Conservation (phyloP, 306 rosid species). For the Lupinus albus region DNA sequence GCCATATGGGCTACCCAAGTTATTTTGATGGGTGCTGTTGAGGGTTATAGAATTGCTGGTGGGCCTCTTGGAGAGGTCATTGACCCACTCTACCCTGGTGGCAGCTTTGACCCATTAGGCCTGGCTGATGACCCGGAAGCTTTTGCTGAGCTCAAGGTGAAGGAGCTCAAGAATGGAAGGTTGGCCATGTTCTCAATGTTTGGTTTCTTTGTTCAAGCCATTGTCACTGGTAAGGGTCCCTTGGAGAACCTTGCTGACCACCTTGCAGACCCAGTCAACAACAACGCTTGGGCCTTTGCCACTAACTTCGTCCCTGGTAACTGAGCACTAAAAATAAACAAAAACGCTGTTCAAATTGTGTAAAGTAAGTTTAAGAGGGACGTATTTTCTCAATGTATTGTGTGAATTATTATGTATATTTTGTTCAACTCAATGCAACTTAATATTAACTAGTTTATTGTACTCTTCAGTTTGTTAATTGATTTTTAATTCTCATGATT, state of each 20-base stretch:
- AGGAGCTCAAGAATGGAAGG: conserved; percentile 88
- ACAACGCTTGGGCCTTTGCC: conserved; percentile 93
- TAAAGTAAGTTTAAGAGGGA: conserved; percentile 2
- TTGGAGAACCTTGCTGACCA: conserved; percentile 92
- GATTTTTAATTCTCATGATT: not conserved
- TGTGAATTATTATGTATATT: conserved; percentile 44
- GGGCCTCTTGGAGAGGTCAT: conserved; percentile 87
- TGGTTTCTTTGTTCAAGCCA: conserved; percentile 92
- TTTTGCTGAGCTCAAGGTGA: conserved; percentile 87
- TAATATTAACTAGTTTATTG: not conserved
- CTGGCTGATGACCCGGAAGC: conserved; percentile 96
- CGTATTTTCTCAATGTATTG: conserved; percentile 18
- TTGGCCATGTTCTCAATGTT: conserved; percentile 95
- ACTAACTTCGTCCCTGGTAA: conserved; percentile 96
- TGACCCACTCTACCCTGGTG: conserved; percentile 93
- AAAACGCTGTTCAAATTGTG: conserved; percentile 6
- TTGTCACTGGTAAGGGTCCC: conserved; percentile 88
- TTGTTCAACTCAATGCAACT: conserved; percentile 14
- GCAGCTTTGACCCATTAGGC: conserved; percentile 97
- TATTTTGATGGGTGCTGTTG: conserved; percentile 83
- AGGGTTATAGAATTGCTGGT: conserved; percentile 87
- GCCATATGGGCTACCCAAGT: conserved; percentile 90
- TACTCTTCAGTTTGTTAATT: not conserved
- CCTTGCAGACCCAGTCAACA: conserved; percentile 92
- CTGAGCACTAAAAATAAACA: conserved; percentile 39